A percentile compares a stretch with the other conserved stretches of the same genome.
phyloP scores from a whole-genome alignment of 2,329 filamentous ascomycete species.

The Trichoderma sp. region DNA sequence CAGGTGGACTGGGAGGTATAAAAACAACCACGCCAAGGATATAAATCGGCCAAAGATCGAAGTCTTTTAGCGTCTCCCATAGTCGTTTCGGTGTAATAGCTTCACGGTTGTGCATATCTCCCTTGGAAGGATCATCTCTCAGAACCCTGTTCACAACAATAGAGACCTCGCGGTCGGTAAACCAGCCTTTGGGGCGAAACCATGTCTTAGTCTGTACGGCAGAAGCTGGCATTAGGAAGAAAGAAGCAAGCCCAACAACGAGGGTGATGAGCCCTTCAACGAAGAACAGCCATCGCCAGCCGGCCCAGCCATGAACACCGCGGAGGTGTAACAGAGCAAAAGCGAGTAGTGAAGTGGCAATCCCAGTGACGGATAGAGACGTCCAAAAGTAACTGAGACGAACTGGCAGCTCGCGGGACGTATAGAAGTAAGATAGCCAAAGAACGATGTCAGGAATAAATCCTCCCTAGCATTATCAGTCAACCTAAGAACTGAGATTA shows the following conservation, averaged over 20 bases:
- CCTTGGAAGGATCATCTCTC: slow-evolving; percentile 17
- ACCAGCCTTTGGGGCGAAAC: slow-evolving; percentile 22
- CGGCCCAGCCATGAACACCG: slow-evolving; percentile 11
- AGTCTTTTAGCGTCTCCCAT: slow-evolving; percentile 18
- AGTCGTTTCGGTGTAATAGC: slow-evolving; percentile 12
- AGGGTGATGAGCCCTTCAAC: slow-evolving; percentile 17
- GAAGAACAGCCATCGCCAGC: slow-evolving; percentile 19
- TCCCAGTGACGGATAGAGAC: slow-evolving; percentile 13
- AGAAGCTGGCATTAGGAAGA: slow-evolving; percentile 20
- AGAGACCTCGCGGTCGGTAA: slow-evolving; percentile 13
- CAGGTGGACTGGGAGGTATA: slow-evolving; percentile 9
- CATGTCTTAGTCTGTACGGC: slow-evolving; percentile 18
- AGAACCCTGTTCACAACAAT: slow-evolving; percentile 22
- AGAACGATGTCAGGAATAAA: slow-evolving; percentile 23
- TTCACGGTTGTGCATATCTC: slow-evolving; percentile 20
- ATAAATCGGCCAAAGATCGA: slow-evolving; percentile 20
- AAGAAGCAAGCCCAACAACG: slow-evolving; percentile 11
- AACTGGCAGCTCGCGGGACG: slow-evolving; percentile 12
- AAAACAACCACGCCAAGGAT: slow-evolving; percentile 13
- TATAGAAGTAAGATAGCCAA: slow-evolving; percentile 19
- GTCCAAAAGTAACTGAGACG: slow-evolving; percentile 24
- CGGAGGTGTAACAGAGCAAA: slow-evolving; percentile 12
- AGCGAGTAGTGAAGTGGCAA: slow-evolving; percentile 8
- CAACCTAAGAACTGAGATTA: neutral
- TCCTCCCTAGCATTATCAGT: neutral